A percentile compares a stretch with the other conserved stretches of the same genome.
These are phyloP conservation scores for Wilcoxina mikolae DNA, from an alignment of 495 filamentous ascomycete genomes.

Conservation along the genomic window DNA sequence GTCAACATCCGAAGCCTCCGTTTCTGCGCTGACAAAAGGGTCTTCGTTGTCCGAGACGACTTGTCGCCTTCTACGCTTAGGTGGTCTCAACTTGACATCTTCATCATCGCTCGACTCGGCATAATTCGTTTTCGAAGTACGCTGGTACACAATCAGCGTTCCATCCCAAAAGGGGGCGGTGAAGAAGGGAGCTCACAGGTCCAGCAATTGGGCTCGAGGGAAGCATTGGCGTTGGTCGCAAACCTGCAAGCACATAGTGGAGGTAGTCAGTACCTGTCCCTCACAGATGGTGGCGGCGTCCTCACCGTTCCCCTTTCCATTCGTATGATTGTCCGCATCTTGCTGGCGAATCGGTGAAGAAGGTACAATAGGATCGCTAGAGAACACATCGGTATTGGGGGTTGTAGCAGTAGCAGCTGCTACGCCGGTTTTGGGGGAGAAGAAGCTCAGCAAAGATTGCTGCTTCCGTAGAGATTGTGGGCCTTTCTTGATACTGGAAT, in stretches of 20 bases:
- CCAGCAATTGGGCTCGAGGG: slow-evolving; percentile 15
- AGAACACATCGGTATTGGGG: slow-evolving; percentile 6
- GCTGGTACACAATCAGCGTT: slow-evolving; percentile 13
- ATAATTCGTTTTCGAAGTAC: slow-evolving; percentile 40
- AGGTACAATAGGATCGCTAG: slow-evolving; percentile 14
- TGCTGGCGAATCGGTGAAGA: slow-evolving; percentile 11
- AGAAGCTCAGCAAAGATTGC: slow-evolving; percentile 22
- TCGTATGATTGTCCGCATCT: neutral
- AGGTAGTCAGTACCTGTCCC: neutral
- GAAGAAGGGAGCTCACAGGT: slow-evolving; percentile 5
- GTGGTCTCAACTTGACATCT: slow-evolving; percentile 33
- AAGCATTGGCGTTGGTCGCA: slow-evolving; percentile 11
- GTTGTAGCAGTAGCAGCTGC: slow-evolving; percentile 3
- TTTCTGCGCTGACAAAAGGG: neutral
- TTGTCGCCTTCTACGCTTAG: slow-evolving; percentile 19
- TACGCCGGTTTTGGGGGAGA: neutral
- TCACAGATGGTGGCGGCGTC: neutral
- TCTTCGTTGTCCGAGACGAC: slow-evolving; percentile 50
- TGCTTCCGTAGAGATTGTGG: slow-evolving; percentile 12
- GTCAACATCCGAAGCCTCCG: slow-evolving; percentile 36
- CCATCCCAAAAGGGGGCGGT: neutral
- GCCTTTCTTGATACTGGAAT: slow-evolving; percentile 10
- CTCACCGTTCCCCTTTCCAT: neutral
- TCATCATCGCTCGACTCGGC: slow-evolving; percentile 51
- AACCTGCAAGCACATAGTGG: neutral